Evolutionary conservation across 2,329 filamentous ascomycete species (phyloP).

Genomic region (Uncinocarpus reesii): DNA sequence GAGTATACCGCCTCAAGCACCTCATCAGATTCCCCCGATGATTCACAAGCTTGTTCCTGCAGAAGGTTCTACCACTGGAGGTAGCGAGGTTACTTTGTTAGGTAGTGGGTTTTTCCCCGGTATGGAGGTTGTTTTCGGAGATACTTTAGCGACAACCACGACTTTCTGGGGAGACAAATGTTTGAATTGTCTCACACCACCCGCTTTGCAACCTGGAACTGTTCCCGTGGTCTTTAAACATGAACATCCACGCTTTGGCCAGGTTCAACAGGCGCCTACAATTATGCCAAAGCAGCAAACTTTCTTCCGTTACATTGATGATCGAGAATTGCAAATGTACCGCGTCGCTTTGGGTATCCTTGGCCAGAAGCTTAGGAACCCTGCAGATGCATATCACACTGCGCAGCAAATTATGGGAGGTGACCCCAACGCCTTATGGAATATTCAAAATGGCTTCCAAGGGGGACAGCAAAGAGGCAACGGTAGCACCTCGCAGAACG

Average conservation of each 20-base stretch:
- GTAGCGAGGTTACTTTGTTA: conserved; percentile 76
- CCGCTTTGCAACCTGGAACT: conserved; percentile 54
- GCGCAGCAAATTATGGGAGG: conserved; percentile 41
- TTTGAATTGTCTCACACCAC: conserved; percentile 68
- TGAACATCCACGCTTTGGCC: conserved; percentile 40
- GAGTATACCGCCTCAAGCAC: conserved; percentile 41
- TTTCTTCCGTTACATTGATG: conserved; percentile 58
- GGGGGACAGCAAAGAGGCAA: conserved; percentile 40
- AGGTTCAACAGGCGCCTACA: conserved; percentile 35
- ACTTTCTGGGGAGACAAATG: conserved; percentile 72
- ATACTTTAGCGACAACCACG: conserved; percentile 57
- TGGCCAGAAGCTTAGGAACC: conserved; percentile 38
- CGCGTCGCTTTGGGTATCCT: conserved; percentile 37
- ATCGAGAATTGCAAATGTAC: conserved; percentile 40
- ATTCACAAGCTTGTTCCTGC: conserved; percentile 77
- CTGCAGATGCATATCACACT: conserved; percentile 40
- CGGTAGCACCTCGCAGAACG: conserved; percentile 31
- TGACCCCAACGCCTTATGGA: conserved; percentile 40
- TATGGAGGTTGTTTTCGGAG: conserved; percentile 77
- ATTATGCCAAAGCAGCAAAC: conserved; percentile 41
- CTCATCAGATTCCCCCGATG: conserved; percentile 47
- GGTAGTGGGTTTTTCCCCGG: conserved; percentile 70
- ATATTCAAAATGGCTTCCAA: conserved; percentile 34
- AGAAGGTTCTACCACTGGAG: conserved; percentile 71
- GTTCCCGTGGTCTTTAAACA: conserved; percentile 63